Base-by-base conservation (phyloP, 2,329 filamentous ascomycete genomes). In the Fusarium verrucosum region DNA sequence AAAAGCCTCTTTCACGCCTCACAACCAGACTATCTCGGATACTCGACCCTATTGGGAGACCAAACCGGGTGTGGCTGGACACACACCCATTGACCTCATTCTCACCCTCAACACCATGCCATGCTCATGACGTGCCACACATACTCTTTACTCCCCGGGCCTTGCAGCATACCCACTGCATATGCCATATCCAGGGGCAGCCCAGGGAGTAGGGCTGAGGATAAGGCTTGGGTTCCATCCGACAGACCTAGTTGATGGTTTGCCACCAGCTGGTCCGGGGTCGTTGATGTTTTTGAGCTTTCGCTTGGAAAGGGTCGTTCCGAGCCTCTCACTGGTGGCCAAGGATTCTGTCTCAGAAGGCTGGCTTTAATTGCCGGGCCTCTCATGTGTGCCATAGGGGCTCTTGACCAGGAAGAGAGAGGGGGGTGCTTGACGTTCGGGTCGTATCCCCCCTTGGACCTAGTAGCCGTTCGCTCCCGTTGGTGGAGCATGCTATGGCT, bases 381-480 rank as follows among this genome's bases (percentile, higher is more conserved):
- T 57, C 65, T 68, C 50, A 64, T 66, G 58, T 53, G 65, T 50
- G 51, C 30, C 26, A 44, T 50, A 52, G 36, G 55, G 56, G 38
- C 50, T 40, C 50, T 45, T 22, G 47, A 51, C 58, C 44, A 41
- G 37, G 32, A 54, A 40, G 46, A 46, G 42, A 58, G 43, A 52
- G 54, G 57, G 47, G 59, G 51, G 57, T 61, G 55, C 47, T 60
- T 38, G 58, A 55, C 23, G 50, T 61, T 57, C 57, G 58, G 58
- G 57, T 54, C 58, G 42, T 50, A 50, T 53, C 33, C 49, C 58
- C 65, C 58, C 58, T 61, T 61, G 42, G 58, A 61, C 50, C 59
- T 70, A 70, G 68, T 56, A 68, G 66, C 68, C 68, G 69, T 71
- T 70, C 69, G 68, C 62, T 71, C 69, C 69, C 68, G 68, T 68